Evolutionary conservation across 306 rosid species (phyloP).

Genomic region (Glycine latifolia): DNA sequence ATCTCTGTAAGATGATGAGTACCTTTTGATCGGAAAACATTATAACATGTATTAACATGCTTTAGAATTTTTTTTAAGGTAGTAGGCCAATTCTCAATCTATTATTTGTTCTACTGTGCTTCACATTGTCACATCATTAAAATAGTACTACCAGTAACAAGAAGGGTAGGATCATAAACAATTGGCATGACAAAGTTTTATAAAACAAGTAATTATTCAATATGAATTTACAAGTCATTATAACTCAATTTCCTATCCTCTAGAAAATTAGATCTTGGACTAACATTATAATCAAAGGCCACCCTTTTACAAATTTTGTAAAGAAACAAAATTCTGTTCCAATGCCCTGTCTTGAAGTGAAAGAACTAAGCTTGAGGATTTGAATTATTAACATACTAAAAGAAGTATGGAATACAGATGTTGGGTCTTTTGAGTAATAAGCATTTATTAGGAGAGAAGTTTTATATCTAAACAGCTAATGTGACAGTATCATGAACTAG

Average conservation of each 20-base stretch:
- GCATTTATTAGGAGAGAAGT: not conserved
- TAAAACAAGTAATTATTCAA: too few species aligned
- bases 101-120: too few species aligned
- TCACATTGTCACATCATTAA: too few species aligned
- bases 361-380: not conserved
- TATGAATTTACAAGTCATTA: not conserved
- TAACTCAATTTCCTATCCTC: not conserved
- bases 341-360: not conserved
- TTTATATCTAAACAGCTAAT: not conserved
- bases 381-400: not conserved
- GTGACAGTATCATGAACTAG: slow-evolving; percentile 4
- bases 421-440: not conserved
- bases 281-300: not conserved
- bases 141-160: too few species aligned
- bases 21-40: too few species aligned
- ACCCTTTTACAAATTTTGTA: not conserved
- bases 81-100: too few species aligned
- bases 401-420: not conserved
- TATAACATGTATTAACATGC: too few species aligned
- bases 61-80: too few species aligned
- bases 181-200: too few species aligned
- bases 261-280: slow-evolving; percentile 2
- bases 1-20: too few species aligned
- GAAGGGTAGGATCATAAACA: too few species aligned
- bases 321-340: not conserved